phyloP scores from a whole-genome alignment of 2,329 filamentous ascomycete species.

The Trichothecium sympodiale region DNA sequence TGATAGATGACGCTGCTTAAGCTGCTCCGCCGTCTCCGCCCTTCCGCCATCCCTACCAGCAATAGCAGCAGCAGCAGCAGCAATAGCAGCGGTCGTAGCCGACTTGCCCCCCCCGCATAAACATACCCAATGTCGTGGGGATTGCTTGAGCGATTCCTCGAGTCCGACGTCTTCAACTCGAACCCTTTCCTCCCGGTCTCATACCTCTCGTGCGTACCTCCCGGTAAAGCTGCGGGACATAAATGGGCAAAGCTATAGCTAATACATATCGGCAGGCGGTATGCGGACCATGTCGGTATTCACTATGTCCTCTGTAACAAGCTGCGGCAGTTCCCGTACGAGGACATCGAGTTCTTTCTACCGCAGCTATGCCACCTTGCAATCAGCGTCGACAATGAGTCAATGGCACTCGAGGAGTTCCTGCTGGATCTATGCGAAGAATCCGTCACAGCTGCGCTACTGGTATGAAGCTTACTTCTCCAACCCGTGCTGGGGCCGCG shows the following conservation, averaged over 20 bases:
- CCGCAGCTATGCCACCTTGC: conserved; percentile 80
- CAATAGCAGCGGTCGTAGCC: conserved; percentile 1
- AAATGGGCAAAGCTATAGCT: conserved; percentile 10
- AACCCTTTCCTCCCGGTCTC: conserved; percentile 81
- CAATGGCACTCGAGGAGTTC: conserved; percentile 83
- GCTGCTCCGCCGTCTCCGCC: conserved; percentile 20
- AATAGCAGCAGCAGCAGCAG: no score
- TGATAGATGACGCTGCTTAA: not conserved
- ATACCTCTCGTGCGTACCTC: conserved; percentile 67
- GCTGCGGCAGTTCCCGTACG: conserved; percentile 78
- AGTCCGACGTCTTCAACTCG: conserved; percentile 89
- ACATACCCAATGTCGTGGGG: conserved; percentile 62
- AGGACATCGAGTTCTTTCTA: conserved; percentile 88
- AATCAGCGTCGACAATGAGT: conserved; percentile 82
- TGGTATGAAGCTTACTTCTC: conserved; percentile 46
- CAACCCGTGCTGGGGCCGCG: no score
- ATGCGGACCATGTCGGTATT: conserved; percentile 82
- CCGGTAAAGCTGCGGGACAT: not conserved
- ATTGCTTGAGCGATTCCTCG: conserved; percentile 80
- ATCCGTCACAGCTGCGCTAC: conserved; percentile 70
- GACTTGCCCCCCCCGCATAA: conserved; percentile 19
- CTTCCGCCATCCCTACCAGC: conserved; percentile 14
- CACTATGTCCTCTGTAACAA: conserved; percentile 84
- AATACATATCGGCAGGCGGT: conserved; percentile 47
- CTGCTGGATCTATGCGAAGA: conserved; percentile 78